Conservation (phyloP, 495 filamentous ascomycete species). For the Cudoniella acicularis region DNA sequence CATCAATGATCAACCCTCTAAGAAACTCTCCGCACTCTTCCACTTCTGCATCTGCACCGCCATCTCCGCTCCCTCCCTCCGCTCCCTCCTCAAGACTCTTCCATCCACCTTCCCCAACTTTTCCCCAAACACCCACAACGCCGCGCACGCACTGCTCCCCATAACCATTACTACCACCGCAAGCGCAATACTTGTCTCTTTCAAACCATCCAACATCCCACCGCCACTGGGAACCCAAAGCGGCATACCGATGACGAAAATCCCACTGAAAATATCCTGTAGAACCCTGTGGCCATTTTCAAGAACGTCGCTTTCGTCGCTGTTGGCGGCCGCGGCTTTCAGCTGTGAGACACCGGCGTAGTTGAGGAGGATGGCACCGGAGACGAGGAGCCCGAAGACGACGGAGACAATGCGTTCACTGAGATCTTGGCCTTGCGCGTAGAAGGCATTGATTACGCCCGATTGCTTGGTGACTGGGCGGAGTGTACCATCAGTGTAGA, state of each 20-base stretch:
- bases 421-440: background rate
- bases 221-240: background rate
- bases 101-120: slow-evolving; percentile 1
- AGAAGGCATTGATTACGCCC: background rate
- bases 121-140: slow-evolving; percentile 8
- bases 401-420: slow-evolving; percentile 1
- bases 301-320: background rate
- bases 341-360: background rate
- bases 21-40: slow-evolving; percentile 8
- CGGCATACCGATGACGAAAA: slow-evolving; percentile 15
- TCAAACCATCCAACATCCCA: slow-evolving; percentile 7
- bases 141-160: slow-evolving; percentile 6
- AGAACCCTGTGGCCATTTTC: background rate
- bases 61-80: background rate
- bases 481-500: slow-evolving; percentile 10
- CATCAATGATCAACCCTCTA: background rate
- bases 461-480: background rate
- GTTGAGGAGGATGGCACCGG: slow-evolving; percentile 5
- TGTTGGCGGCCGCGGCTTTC: background rate
- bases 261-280: slow-evolving; percentile 10
- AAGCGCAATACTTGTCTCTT: slow-evolving; percentile 13
- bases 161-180: slow-evolving; percentile 8
- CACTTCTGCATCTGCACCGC: slow-evolving; percentile 2
- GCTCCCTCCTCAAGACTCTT: slow-evolving; percentile 9
- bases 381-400: slow-evolving; percentile 13